Base-by-base conservation (phyloP, 2,329 filamentous ascomycete genomes). In the Penicillium thymicola region DNA sequence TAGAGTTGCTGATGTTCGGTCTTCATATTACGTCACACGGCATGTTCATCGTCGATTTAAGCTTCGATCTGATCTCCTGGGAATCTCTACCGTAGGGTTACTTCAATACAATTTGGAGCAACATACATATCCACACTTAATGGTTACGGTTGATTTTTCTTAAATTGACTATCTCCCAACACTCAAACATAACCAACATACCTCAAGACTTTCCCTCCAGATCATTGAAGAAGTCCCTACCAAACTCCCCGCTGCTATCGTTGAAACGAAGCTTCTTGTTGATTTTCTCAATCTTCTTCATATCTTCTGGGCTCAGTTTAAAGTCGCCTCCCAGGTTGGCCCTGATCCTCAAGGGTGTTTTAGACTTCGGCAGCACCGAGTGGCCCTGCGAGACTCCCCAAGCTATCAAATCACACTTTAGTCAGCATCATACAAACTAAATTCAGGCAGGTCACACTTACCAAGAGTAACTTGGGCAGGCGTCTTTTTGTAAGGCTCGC, bases 191-290 rank as follows among this genome's bases (percentile, higher is more conserved):
- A 11, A 38, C 25, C 3, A 27, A 8, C 14, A 4, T 32, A 7
- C 7, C 21, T 51, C 32, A 34, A 2, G 8, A 76, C 67, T 70
- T 83, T 83, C 84, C 84, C 51, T 87, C 85, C 54, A 87, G 64
- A 68, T 85, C 84, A 1, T 67, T 63, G 61, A 83, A 87, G 62
- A 86, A 85, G 8, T 83, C 73, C 70, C 80, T 83, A 3, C 82
- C 79, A 72, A 87, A 87, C 23, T 72, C 74, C 7, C 66, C 72
- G 42, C 77, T 81, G 5, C 83, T 79, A 67, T 87, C 84, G 54
- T 86, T 87, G 66, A 87, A 86, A 41, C 85, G 75, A 61, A 85
- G 44, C 71, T 86, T 86, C 73, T 81, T 84, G 66, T 88, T 83
- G 21, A 87, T 74, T 0, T 59, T 65, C 38, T 78, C 73, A 50